Evolutionary conservation across 2,329 filamentous ascomycete species (phyloP).

Genomic region (Westerdykella aurantiaca): DNA sequence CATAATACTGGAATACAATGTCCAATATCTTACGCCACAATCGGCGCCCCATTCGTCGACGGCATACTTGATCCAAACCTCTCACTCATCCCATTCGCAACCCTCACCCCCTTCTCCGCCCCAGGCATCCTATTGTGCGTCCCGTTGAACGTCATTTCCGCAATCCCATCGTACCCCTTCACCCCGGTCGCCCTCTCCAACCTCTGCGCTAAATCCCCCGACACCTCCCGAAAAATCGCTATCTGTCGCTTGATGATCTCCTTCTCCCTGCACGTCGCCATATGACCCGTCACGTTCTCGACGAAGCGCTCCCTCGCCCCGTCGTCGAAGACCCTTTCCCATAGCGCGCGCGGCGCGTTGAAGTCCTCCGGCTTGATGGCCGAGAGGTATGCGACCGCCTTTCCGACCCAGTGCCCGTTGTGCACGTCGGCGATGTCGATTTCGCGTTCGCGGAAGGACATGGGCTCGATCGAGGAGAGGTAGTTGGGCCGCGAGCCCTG

Average conservation of each 20-base stretch:
- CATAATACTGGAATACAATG: too few relatives aligned
- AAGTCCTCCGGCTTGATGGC: conserved; percentile 51
- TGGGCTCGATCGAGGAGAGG: conserved; percentile 49
- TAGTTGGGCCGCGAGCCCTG: conserved; percentile 56
- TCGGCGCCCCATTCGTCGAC: too few relatives aligned
- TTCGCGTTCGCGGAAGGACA: conserved; percentile 43
- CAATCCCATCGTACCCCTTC: too few relatives aligned
- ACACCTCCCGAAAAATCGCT: conserved; percentile 59
- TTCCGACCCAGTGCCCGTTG: conserved; percentile 43
- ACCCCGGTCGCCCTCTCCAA: too few relatives aligned
- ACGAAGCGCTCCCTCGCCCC: conserved; percentile 54
- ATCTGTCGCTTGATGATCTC: conserved; percentile 61
- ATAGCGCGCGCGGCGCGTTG: conserved; percentile 52
- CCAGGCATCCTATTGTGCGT: too few relatives aligned
- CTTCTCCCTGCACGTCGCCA: conserved; percentile 52
- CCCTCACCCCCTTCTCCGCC: too few relatives aligned
- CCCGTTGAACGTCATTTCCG: too few relatives aligned
- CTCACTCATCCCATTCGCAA: too few relatives aligned
- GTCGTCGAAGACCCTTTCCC: conserved; percentile 58
- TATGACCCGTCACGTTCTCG: conserved; percentile 56
- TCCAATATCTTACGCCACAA: too few relatives aligned
- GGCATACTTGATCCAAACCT: too few relatives aligned
- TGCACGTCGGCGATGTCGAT: conserved; percentile 48
- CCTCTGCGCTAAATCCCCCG: conserved; percentile 48
- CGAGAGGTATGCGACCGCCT: conserved; percentile 48